phyloP scores from a whole-genome alignment of 345 rosid genomes.

The Carallia brachiata region DNA sequence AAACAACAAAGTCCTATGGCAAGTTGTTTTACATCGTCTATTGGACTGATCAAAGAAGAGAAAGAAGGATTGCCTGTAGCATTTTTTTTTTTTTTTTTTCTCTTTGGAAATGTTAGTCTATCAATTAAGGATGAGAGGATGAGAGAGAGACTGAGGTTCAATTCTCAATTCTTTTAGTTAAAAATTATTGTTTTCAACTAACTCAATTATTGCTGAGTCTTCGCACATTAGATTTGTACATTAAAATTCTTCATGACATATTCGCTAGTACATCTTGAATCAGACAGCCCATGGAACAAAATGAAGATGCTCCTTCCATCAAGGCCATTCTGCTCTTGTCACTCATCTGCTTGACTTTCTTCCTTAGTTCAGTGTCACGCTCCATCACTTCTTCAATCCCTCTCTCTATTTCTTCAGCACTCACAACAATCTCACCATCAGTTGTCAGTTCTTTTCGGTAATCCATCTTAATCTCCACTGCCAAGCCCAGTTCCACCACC shows the following conservation, averaged over 20 bases:
- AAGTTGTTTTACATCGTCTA: too few relatives aligned
- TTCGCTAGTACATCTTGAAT: background rate
- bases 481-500: conserved; percentile 10
- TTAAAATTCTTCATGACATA: background rate
- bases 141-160: too few relatives aligned
- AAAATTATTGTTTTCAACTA: too few relatives aligned
- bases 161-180: too few relatives aligned
- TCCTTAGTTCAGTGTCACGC: background rate
- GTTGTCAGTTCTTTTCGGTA: background rate
- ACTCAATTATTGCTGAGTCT: too few relatives aligned
- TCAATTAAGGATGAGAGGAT: too few relatives aligned
- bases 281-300: background rate
- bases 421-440: background rate
- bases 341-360: conserved; percentile 6
- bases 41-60: too few relatives aligned
- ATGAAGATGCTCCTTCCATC: conserved; percentile 6
- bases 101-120: too few relatives aligned
- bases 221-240: too few relatives aligned
- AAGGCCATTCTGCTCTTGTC: background rate
- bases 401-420: background rate
- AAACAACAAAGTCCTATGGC: too few relatives aligned
- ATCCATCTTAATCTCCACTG: conserved; percentile 8
- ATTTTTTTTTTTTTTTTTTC: too few relatives aligned
- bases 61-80: too few relatives aligned
- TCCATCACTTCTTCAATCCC: conserved; percentile 9